These are phyloP conservation scores for Fraxinus baroniana DNA, from an alignment of 305 asterid species.

Conservation along the genomic window DNA sequence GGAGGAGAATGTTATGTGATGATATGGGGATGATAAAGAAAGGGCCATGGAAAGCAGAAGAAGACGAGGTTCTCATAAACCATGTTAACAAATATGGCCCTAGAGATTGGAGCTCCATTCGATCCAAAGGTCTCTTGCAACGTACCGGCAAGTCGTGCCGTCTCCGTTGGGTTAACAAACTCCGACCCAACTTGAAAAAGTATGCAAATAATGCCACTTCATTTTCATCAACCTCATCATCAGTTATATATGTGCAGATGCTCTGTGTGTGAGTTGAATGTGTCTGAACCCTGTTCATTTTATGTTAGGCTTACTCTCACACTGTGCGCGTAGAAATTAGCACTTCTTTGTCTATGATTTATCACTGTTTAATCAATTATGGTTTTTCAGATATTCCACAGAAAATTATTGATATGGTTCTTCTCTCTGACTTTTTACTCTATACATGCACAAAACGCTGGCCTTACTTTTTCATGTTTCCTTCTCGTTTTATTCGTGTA, in stretches of 20 bases:
- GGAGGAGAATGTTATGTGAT: constrained; percentile 35
- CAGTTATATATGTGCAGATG: no score
- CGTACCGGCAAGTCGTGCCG: constrained; percentile 94
- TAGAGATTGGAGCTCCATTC: constrained; percentile 98
- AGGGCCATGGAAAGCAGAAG: constrained; percentile 95
- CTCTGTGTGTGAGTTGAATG: no score
- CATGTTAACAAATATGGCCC: constrained; percentile 81
- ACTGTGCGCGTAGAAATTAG: no score
- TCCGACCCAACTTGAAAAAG: constrained; percentile 85
- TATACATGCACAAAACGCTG: neutral
- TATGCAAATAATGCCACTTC: constrained; percentile 14
- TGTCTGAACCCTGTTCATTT: no score
- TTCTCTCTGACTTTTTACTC: neutral
- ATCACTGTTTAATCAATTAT: neutral
- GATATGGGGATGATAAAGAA: constrained; percentile 61
- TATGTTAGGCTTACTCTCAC: no score
- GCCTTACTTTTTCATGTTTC: neutral
- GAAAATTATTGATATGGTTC: neutral
- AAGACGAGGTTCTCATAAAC: constrained; percentile 68
- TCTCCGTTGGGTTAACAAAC: constrained; percentile 97
- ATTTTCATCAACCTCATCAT: neutral
- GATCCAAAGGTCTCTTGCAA: constrained; percentile 85
- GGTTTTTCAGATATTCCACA: neutral
- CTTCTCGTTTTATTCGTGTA: constrained; percentile 9
- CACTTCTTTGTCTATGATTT: neutral